Evolutionary conservation across 2,329 filamentous ascomycete species (phyloP).

Genomic region (Aurifilum marmelostoma): DNA sequence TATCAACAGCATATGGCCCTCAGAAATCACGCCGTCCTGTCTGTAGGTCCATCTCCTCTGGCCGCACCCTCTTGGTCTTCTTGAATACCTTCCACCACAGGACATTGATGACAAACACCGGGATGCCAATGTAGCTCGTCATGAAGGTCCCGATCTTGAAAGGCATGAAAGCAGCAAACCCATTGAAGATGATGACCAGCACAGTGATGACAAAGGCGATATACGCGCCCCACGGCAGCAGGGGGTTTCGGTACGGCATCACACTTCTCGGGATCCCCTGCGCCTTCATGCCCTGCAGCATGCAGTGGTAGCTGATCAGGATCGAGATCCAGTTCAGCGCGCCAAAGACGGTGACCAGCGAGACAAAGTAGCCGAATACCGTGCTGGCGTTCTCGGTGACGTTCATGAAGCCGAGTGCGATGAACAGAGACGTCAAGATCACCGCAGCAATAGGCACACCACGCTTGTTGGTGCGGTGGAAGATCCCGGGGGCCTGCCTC

Average conservation of each 20-base stretch:
- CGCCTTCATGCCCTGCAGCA: conserved; percentile 42
- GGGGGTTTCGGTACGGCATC: conserved; percentile 43
- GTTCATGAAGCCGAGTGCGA: conserved; percentile 43
- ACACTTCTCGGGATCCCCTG: conserved; percentile 40
- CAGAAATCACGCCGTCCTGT: conserved; percentile 7
- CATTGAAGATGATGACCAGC: conserved; percentile 62
- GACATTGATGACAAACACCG: conserved; percentile 57
- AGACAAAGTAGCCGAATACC: conserved; percentile 48
- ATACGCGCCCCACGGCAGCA: conserved; percentile 46
- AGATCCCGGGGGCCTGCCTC: conserved; percentile 43
- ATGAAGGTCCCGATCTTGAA: conserved; percentile 68
- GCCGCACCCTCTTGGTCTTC: conserved; percentile 55
- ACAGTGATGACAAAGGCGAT: conserved; percentile 38
- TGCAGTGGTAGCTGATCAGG: conserved; percentile 44
- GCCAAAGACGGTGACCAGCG: conserved; percentile 47
- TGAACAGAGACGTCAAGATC: conserved; percentile 41
- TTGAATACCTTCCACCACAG: conserved; percentile 67
- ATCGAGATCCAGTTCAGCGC: conserved; percentile 49
- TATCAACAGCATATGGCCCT: neutral
- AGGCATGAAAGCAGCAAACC: conserved; percentile 37
- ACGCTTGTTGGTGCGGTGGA: conserved; percentile 40
- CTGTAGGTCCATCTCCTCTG: conserved; percentile 58
- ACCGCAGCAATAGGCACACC: conserved; percentile 49
- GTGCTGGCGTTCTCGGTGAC: conserved; percentile 6
- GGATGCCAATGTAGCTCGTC: conserved; percentile 53